Conservation (phyloP, 768 basidiomycete genomes). For the Lactarius sanguifluus region DNA sequence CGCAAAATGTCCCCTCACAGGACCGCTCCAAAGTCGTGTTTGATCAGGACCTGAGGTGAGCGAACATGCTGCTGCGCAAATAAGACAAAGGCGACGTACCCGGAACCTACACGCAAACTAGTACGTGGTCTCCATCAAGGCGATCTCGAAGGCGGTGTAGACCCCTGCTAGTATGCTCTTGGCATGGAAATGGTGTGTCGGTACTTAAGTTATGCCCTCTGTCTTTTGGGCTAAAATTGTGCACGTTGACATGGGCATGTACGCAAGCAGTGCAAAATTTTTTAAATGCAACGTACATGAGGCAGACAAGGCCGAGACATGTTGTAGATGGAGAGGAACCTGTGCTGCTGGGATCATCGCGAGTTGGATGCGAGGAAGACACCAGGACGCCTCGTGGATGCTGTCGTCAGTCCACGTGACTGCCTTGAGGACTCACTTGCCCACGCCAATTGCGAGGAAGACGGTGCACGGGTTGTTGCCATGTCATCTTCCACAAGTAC, state of each 20-base stretch:
- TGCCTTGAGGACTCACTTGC: background rate
- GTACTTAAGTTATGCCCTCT: background rate
- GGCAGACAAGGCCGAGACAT: background rate
- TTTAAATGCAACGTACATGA: background rate
- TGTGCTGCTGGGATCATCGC: background rate
- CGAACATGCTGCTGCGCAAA: background rate
- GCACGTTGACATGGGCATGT: background rate
- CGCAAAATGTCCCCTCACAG: background rate
- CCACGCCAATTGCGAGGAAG: background rate
- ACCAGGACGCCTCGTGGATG: conserved; percentile 11
- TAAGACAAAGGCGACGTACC: background rate
- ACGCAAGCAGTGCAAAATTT: background rate
- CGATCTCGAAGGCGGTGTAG: background rate
- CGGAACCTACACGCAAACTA: background rate
- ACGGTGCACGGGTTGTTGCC: background rate
- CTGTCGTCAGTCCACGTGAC: background rate
- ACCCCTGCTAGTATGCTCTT: background rate
- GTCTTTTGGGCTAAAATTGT: background rate
- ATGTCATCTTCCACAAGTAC: conserved; percentile 6
- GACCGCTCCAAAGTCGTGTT: background rate
- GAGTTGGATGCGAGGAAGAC: background rate
- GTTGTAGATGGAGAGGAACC: background rate
- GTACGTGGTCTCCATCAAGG: background rate
- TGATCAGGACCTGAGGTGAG: background rate
- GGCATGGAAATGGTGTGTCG: background rate